Evolutionary conservation across 1,284 basidiomycete genomes (phyloP), one percentile per base, ranked within the genome.

Genomic region (Heterobasidion annosum): DNA sequence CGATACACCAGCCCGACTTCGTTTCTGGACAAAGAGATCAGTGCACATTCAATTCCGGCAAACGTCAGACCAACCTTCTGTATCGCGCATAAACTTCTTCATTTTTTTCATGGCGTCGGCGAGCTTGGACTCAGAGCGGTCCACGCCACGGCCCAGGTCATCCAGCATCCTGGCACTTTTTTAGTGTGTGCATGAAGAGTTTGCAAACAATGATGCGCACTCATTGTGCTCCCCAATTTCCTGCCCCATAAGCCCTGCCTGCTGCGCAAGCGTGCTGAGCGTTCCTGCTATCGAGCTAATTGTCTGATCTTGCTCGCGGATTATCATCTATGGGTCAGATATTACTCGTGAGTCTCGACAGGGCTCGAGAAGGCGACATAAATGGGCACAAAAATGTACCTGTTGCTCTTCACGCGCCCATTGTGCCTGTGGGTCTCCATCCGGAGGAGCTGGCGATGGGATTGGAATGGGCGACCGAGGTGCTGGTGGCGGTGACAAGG

Each of bases 211-310:
- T 25, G 19, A 56, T 53, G 69, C 84, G 56, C 60, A 94, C 93
- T 91, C 90, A 61, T 85, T 89, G 61, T 96, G 93, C 66, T 94
- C 91, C 4, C 68, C 73, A 48, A 96, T 90, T 67, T 97, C 93
- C 52, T 81, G 82, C 0, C 93, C 93, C 80, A 97, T 96, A 45
- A 96, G 71, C 5, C 88, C 89, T 0, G 93, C 93, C 70, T 97
- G 94, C 59, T 90, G 84, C 0, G 87, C 83, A 12, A 97, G 72
- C 1, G 85, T 92, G 54, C 67, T 81, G 45, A 97, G 68, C 0
- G 93, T 93, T 0, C 92, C 91, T 0, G 87, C 81, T 62, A 97
- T 94, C 0, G 86, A 81, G 47, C 87, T 83, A 57, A 97, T 84
- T 0, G 92, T 88, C 49, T 82, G 78, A 65, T 97, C 93, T 74